Conservation (phyloP, 768 basidiomycete species). For the Lactarius hatsudake region DNA sequence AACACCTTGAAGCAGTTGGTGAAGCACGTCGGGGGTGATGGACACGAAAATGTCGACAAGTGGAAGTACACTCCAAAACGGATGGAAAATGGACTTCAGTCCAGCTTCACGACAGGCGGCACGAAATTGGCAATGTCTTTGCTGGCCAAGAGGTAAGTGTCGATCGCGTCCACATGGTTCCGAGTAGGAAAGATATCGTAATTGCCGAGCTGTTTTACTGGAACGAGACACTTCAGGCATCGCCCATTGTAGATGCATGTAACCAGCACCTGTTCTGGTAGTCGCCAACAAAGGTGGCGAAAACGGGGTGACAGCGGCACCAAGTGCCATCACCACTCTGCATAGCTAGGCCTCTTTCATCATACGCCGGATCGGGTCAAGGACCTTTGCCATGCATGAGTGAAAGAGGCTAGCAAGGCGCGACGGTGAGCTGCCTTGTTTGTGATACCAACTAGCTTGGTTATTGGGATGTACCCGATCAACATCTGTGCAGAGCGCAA, state of each 20-base stretch:
- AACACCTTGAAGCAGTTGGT: background rate
- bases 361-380: background rate
- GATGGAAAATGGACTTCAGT: slow-evolving; percentile 12
- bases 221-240: background rate
- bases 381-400: slow-evolving; percentile 5
- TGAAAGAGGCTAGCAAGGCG: slow-evolving; percentile 20
- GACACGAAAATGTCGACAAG: background rate
- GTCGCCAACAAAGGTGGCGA: background rate
- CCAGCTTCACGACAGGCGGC: background rate
- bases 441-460: slow-evolving; percentile 20
- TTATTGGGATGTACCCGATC: slow-evolving; percentile 22
- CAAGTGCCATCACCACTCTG: background rate
- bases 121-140: background rate
- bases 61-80: slow-evolving; percentile 13
- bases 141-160: background rate
- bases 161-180: background rate
- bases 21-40: background rate
- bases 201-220: background rate
- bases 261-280: background rate
- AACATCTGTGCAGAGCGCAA: background rate
- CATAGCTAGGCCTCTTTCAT: background rate
- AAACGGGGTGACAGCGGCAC: background rate
- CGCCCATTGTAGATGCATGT: background rate
- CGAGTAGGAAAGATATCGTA: background rate
- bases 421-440: slow-evolving; percentile 10